Conservation (phyloP, 441 rosid species). For the Geranium incanum region DNA sequence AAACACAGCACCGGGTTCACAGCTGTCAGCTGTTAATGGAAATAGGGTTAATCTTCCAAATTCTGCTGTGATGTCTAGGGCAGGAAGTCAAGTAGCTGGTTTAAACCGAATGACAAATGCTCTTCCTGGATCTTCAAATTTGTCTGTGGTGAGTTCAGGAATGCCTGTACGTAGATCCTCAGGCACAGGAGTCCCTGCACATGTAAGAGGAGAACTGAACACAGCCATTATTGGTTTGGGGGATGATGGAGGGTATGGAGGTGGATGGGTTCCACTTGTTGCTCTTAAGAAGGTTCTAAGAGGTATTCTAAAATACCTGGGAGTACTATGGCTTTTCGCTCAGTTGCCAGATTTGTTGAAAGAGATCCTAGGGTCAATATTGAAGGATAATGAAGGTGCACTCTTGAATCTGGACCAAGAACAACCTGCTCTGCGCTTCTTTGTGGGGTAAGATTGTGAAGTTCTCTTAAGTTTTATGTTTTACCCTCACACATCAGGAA, state of each 20-base stretch:
- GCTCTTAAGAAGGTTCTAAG: slow-evolving; percentile 96
- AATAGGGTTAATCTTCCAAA: slow-evolving; percentile 57
- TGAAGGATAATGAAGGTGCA: slow-evolving; percentile 94
- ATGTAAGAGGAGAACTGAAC: slow-evolving; percentile 89
- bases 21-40: slow-evolving; percentile 54
- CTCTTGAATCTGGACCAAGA: slow-evolving; percentile 96
- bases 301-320: slow-evolving; percentile 85
- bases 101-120: slow-evolving; percentile 68
- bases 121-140: slow-evolving; percentile 53
- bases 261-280: slow-evolving; percentile 99
- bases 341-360: slow-evolving; percentile 77
- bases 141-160: slow-evolving; percentile 51
- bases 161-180: slow-evolving; percentile 77
- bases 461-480: background rate
- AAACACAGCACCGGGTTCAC: slow-evolving; percentile 45
- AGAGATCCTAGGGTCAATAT: slow-evolving; percentile 86
- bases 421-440: slow-evolving; percentile 95
- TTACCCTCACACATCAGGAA: slow-evolving; percentile 4
- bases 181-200: slow-evolving; percentile 74
- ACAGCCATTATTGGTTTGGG: slow-evolving; percentile 97
- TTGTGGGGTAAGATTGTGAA: slow-evolving; percentile 74
- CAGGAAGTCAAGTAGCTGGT: slow-evolving; percentile 49
- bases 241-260: slow-evolving; percentile 99
- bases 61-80: slow-evolving; percentile 56
- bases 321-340: slow-evolving; percentile 83